These are phyloP conservation scores for Penicillium subrubescens DNA, from an alignment of 495 filamentous ascomycete genomes.

Conservation along the genomic window DNA sequence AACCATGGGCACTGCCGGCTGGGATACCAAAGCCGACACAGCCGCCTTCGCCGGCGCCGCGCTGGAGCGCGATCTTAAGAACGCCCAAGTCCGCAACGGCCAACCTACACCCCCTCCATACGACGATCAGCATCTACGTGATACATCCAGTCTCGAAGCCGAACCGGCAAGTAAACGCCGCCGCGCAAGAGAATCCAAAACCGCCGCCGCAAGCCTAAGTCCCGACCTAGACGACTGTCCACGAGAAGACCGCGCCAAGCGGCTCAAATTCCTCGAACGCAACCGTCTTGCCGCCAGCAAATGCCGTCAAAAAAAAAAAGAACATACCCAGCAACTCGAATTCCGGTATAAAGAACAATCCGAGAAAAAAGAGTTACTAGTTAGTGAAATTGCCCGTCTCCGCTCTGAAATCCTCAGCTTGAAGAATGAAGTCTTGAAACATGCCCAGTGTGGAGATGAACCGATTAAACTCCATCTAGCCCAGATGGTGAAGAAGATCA, in stretches of 20 bases:
- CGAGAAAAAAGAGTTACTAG: constrained; percentile 68
- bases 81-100: constrained; percentile 44
- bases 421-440: constrained; percentile 60
- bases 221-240: constrained; percentile 29
- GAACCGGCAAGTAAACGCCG: constrained; percentile 20
- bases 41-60: constrained; percentile 26
- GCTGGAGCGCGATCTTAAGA: constrained; percentile 38
- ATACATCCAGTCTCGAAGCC: constrained; percentile 9
- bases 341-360: constrained; percentile 39
- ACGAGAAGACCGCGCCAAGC: constrained; percentile 32
- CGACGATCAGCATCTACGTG: constrained; percentile 25
- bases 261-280: constrained; percentile 67
- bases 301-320: constrained; percentile 86
- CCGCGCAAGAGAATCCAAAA: constrained; percentile 19
- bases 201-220: constrained; percentile 27
- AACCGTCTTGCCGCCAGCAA: constrained; percentile 86
- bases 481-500: constrained; percentile 47
- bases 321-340: constrained; percentile 65
- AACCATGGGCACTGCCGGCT: constrained; percentile 23
- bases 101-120: constrained; percentile 47
- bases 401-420: constrained; percentile 51
- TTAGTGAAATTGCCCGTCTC: constrained; percentile 52
- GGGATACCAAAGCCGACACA: constrained; percentile 33
- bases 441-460: constrained; percentile 60
- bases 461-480: constrained; percentile 53